Conservation (phyloP, 1,139 yeast genomes). For the Kurtzmaniella quercitrusa region DNA sequence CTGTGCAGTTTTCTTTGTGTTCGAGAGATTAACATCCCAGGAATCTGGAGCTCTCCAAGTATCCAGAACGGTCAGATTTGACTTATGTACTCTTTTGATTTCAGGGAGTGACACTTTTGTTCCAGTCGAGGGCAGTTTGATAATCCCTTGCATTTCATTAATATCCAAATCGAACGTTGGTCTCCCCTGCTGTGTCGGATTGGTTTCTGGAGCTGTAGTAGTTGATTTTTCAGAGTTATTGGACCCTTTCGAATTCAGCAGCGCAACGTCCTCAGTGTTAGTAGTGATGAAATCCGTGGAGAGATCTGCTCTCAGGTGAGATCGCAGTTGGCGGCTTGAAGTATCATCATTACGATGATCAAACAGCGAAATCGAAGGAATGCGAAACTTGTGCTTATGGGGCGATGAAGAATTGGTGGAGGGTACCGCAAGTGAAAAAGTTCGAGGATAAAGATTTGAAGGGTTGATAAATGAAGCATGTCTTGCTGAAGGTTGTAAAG, state of each 20-base stretch:
- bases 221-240: background rate
- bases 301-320: constrained; percentile 3
- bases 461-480: background rate
- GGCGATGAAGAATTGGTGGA: constrained; percentile 1
- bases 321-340: constrained; percentile 3
- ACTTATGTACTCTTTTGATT: constrained; percentile 3
- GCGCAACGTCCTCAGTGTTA: background rate
- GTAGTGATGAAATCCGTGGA: constrained; percentile 1
- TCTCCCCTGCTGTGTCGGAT: constrained; percentile 2
- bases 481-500: background rate
- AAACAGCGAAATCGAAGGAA: constrained; percentile 30
- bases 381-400: constrained; percentile 31
- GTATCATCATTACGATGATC: constrained; percentile 17
- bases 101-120: constrained; percentile 3
- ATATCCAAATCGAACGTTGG: constrained; percentile 39
- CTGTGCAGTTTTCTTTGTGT: constrained; percentile 13
- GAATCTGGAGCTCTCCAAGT: constrained; percentile 73
- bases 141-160: constrained; percentile 51
- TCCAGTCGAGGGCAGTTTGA: constrained; percentile 26
- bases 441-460: background rate
- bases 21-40: constrained; percentile 63
- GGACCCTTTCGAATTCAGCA: background rate
- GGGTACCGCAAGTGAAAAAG: constrained; percentile 1
- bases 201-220: background rate
- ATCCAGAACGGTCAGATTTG: constrained; percentile 6